Base-by-base conservation (phyloP, 306 rosid species). In the Lathyrus tuberosus region DNA sequence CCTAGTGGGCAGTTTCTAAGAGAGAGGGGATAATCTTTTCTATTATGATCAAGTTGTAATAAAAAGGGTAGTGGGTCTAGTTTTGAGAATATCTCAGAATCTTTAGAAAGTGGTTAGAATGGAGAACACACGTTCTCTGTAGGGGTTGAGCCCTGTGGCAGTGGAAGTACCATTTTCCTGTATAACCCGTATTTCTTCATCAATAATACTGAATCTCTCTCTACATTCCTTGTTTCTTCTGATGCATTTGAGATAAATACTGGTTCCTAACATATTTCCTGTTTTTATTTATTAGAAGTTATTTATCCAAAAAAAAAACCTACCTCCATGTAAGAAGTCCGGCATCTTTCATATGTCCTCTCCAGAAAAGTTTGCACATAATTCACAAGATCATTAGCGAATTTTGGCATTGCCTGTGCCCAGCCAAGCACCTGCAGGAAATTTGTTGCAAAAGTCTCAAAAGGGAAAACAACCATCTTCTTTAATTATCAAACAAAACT, bases 341-440 rank as follows among this genome's bases (percentile, higher is more conserved):
- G 86, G 54, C 99, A 95, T 88, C 99, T 84, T 87, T 95, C 99
- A 79, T 86, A 91, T 54, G 99, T 84, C 69, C 99, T 83, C 86
- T 95, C 99, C 56, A 95, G 79, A 79, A 95, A 91, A 42, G 99
- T 91, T 86, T 91, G 96, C 79, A 89, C 99, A 82, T 91, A 95
- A 81, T 91, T 89, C 74, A 89, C 99, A 73, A 95, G 89, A 69
- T 95, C 99, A 67, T 82, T 73, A 59, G 97, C 83, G 79, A 91
- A 95, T 85, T 91, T 95, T 69, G 99, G 99, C 99, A 95, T 91
- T 71, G 97, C 97, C 80, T 91, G 95, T 67, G 96, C 99, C 99
- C 99, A 95, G 70, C 97, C 97, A 83, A 91, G 95, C 69, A 95
- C 99, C 99, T 95, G 71, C n/a, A 77, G 44, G 65, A 77, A 62